Evolutionary conservation across 306 rosid genomes (phyloP).

Genomic region (Glycine latifolia): DNA sequence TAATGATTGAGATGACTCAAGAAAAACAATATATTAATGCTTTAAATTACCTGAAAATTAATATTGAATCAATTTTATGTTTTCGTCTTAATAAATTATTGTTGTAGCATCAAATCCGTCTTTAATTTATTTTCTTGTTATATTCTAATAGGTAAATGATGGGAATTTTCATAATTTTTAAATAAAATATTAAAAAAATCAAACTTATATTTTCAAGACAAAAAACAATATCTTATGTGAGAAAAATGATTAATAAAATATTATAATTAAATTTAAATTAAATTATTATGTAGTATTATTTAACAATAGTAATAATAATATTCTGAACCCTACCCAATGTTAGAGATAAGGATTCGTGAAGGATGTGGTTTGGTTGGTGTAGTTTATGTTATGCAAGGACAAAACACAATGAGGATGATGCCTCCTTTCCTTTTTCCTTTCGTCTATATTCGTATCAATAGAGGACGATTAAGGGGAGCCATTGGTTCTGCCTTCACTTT

Average conservation of each 20-base stretch:
- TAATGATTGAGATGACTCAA: not conserved
- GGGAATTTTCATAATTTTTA: not conserved
- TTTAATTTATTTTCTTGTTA: not conserved
- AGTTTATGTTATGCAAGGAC: slow-evolving; percentile 37
- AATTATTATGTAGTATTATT: too few species aligned
- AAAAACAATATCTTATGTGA: not conserved
- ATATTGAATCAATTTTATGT: not conserved
- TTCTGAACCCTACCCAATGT: slow-evolving; percentile 6
- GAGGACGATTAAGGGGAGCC: slow-evolving; percentile 26
- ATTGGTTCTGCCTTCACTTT: slow-evolving; percentile 45
- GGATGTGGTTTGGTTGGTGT: slow-evolving; percentile 51
- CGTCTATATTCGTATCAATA: slow-evolving; percentile 33
- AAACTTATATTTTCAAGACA: not conserved
- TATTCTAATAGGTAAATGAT: not conserved
- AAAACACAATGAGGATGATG: slow-evolving; percentile 44
- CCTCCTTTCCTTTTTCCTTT: not conserved
- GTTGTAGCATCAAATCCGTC: not conserved
- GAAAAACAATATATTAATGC: too few species aligned
- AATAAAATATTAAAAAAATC: not conserved
- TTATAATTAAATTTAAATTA: too few species aligned
- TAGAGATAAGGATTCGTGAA: slow-evolving; percentile 58
- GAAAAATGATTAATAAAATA: too few species aligned
- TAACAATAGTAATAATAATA: not conserved
- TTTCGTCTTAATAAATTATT: not conserved
- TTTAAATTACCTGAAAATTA: too few species aligned